phyloP scores from a whole-genome alignment of 2,329 filamentous ascomycete species.

The Ophiocordyceps camponoti-leonardi region DNA sequence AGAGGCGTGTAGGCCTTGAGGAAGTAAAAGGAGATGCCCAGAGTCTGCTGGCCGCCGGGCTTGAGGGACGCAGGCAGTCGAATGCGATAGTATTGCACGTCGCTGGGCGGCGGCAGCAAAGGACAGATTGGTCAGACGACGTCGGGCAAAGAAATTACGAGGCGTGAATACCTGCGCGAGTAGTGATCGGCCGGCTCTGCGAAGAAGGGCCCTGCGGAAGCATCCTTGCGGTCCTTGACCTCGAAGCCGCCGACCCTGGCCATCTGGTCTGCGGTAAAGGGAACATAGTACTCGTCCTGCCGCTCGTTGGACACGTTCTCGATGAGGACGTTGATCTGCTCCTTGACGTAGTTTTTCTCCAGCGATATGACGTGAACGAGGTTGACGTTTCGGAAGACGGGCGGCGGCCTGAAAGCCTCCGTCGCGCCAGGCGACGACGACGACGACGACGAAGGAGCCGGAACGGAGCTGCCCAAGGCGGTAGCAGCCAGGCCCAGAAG shows the following conservation, averaged over 20 bases:
- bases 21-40: conserved; percentile 72
- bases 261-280: conserved; percentile 64
- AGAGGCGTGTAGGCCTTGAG: conserved; percentile 66
- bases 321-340: conserved; percentile 84
- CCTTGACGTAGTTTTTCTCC: conserved; percentile 82
- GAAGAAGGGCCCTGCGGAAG: conserved; percentile 46
- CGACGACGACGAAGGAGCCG: conserved; percentile 28
- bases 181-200: conserved; percentile 53
- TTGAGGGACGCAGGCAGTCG: conserved; percentile 59
- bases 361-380: conserved; percentile 78
- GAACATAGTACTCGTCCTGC: conserved; percentile 81
- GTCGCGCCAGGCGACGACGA: conserved; percentile 43
- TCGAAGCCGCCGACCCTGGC: conserved; percentile 70
- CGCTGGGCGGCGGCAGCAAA: conserved; percentile 33
- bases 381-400: conserved; percentile 88
- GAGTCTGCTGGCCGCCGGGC: conserved; percentile 62
- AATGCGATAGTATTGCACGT: conserved; percentile 71
- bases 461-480: conserved; percentile 18
- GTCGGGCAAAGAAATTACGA: background rate
- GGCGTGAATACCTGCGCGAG: conserved; percentile 30
- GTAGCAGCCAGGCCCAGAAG: conserved; percentile 39
- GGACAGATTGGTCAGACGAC: background rate
- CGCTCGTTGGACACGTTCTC: conserved; percentile 68
- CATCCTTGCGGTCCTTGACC: conserved; percentile 80
- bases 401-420: conserved; percentile 62